Conservation (phyloP, 2,329 filamentous ascomycete genomes). For the Fusarium coicis region DNA sequence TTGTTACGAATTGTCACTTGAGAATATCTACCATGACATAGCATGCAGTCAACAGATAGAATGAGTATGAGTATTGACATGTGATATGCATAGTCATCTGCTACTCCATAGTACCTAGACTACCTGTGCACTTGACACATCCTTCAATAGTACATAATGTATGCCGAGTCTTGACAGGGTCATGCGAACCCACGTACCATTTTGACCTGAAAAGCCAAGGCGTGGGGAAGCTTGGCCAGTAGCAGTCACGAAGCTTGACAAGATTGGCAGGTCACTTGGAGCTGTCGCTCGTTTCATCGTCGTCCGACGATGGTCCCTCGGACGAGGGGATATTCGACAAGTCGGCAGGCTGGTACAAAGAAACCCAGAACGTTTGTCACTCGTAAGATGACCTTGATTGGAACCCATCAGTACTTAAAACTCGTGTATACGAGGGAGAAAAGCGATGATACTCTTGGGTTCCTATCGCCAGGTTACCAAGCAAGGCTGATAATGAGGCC, state of each 20-base stretch:
- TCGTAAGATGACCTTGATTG: neutral
- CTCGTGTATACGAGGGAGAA: rapidly evolving
- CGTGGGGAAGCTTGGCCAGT: neutral
- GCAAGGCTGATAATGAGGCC: neutral
- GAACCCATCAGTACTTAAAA: rapidly evolving
- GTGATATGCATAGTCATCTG: neutral
- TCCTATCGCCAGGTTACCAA: no score
- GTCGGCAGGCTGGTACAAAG: rapidly evolving
- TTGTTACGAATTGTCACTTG: no score
- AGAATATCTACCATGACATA: no score
- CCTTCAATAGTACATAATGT: neutral
- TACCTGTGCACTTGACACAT: neutral
- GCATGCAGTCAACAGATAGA: no score
- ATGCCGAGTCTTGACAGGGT: neutral
- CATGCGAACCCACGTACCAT: neutral
- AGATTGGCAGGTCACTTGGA: neutral
- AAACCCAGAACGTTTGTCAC: neutral
- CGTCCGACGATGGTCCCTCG: neutral
- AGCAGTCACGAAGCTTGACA: neutral
- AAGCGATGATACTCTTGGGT: rapidly evolving
- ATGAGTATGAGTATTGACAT: rapidly evolving
- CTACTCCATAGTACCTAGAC: no score
- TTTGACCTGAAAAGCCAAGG: neutral
- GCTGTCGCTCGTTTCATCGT: rapidly evolving
- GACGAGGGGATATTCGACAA: neutral